Conservation (phyloP, 2,329 filamentous ascomycete species). For the Pseudocercospora ulei region DNA sequence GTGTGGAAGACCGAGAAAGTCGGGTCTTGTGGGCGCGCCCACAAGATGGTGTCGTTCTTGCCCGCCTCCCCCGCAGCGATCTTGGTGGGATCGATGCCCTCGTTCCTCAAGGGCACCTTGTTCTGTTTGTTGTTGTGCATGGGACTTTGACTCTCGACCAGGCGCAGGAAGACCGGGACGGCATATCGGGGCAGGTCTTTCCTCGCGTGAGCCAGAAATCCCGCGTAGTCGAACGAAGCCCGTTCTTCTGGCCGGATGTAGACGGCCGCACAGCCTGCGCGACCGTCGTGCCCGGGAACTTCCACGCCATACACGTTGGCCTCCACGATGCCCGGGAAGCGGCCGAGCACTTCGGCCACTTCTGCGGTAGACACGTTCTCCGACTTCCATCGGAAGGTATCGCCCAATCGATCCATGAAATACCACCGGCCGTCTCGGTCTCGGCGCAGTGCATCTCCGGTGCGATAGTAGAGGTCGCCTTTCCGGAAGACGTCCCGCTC, state of each 20-base stretch:
- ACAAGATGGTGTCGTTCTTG: conserved; percentile 42
- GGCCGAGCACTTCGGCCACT: conserved; percentile 41
- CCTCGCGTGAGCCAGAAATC: conserved; percentile 50
- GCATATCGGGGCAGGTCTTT: conserved; percentile 60
- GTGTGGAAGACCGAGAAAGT: conserved; percentile 51
- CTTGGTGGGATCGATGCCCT: conserved; percentile 53
- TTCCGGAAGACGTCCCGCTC: conserved; percentile 41
- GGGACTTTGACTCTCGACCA: conserved; percentile 48
- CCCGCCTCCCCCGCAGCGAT: conserved; percentile 41
- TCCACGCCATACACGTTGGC: conserved; percentile 45
- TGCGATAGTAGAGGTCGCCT: conserved; percentile 44
- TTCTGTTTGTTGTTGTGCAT: conserved; percentile 75
- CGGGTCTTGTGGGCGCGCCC: conserved; percentile 42
- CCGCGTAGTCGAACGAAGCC: conserved; percentile 50
- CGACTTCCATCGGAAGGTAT: conserved; percentile 45
- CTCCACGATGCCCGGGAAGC: conserved; percentile 39
- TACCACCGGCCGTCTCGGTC: conserved; percentile 41
- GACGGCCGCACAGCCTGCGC: conserved; percentile 49
- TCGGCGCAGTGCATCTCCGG: conserved; percentile 41
- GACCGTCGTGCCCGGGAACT: conserved; percentile 43
- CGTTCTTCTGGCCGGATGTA: conserved; percentile 46
- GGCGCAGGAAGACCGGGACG: conserved; percentile 61
- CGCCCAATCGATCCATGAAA: conserved; percentile 43
- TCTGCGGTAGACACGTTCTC: conserved; percentile 45
- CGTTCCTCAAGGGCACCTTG: conserved; percentile 58